Evolutionary conservation across 495 filamentous ascomycete species (phyloP), one percentile per base, ranked within the genome.

Genomic region (Copromyces sp.): DNA sequence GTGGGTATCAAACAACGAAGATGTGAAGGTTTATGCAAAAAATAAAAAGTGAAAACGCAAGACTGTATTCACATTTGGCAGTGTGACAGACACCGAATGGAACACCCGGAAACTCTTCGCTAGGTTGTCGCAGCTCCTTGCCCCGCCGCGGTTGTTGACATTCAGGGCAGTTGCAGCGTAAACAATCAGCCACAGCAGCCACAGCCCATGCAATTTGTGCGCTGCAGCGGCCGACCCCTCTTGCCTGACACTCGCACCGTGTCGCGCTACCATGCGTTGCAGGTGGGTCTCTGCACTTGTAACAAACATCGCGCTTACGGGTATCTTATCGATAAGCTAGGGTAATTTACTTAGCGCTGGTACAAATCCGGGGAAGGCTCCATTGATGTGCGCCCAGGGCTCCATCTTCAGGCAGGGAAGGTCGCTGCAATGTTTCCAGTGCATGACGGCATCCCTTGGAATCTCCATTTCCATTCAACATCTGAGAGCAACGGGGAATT

Each of bases 151-250:
- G 32, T 65, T 77, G 76, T 78, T 78, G 72, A 75, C 78, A 73
- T 77, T 74, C 53, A 35, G 53, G 53, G 14, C 53, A 35, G 53
- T 35, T 61, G 12, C 14, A 65, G 24, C 78, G 79, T 82, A 81
- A 82, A 82, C 81, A 82, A 75, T 72, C 70, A 76, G 74, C 77
- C 77, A 77, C 73, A 76, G 35, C 39, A 73, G 75, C 78, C 78
- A 76, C 78, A 45, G 29, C 53, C 53, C 29, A 65, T 35, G 53
- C 53, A 35, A 61, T 61, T 61, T 11, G 53, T 61, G 53, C 53
- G 16, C 29, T 61, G 29, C 53, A 61, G 53, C 29, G 29, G 53
- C 11, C 29, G 12, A 65, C 53, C 53, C 53, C 53, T 65, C 53
- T 35, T 35, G 53, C 7, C 9, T 6, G 29, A 17, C 29, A 0